phyloP scores from a whole-genome alignment of 2,329 filamentous ascomycete species.

The Diaporthe nobilis region DNA sequence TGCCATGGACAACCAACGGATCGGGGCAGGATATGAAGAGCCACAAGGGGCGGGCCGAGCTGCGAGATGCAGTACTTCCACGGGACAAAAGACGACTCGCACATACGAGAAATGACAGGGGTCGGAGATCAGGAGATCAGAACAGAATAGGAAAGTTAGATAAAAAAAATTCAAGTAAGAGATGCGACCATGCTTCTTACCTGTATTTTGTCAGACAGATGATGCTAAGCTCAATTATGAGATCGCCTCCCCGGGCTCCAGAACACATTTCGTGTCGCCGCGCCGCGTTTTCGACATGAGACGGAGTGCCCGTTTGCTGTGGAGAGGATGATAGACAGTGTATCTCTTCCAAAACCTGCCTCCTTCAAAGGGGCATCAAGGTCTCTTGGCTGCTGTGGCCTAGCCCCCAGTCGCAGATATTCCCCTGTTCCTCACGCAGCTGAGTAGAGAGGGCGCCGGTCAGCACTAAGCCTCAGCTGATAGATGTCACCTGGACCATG shows the following conservation, averaged over 20 bases:
- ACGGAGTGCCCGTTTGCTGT: background rate
- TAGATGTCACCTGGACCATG: constrained; percentile 28
- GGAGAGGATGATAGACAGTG: background rate
- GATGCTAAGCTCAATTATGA: background rate
- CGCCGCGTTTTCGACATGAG: constrained; percentile 7
- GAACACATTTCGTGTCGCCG: background rate
- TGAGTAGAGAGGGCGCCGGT: constrained; percentile 16
- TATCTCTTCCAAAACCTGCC: constrained; percentile 11
- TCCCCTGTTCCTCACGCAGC: background rate
- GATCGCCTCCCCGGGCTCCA: background rate
- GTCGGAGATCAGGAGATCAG: background rate
- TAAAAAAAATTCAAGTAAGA: background rate
- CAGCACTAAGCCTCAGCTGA: constrained; percentile 37
- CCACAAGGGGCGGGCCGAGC: constrained; percentile 17
- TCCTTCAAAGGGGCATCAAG: background rate
- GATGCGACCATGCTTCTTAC: background rate
- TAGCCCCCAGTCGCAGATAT: background rate
- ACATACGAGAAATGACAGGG: background rate
- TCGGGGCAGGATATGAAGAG: background rate
- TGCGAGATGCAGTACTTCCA: background rate
- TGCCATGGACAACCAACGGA: background rate
- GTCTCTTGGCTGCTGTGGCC: background rate
- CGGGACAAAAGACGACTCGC: background rate
- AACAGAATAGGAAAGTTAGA: constrained; percentile 8
- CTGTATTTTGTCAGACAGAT: background rate